These are phyloP conservation scores for Glaciozyma martinii DNA, from an alignment of 768 basidiomycete genomes.

Conservation along the genomic window DNA sequence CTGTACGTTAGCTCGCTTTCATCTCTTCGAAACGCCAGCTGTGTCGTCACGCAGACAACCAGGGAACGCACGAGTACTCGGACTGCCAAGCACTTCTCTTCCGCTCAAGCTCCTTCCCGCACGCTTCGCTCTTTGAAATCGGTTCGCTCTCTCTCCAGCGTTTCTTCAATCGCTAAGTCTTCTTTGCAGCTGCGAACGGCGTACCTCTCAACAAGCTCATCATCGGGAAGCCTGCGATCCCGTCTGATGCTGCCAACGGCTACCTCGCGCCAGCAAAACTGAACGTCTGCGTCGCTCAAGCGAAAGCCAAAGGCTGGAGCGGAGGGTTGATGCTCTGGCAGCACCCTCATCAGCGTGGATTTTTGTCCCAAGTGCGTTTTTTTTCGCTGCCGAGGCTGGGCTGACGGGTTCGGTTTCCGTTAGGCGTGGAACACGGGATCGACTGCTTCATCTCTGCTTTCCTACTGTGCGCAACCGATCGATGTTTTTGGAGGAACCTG, in stretches of 20 bases:
- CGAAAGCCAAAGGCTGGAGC: conserved; percentile 55
- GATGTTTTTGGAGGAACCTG: too few relatives aligned
- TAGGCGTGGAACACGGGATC: too few relatives aligned
- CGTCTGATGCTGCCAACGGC: conserved; percentile 49
- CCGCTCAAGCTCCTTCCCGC: conserved; percentile 37
- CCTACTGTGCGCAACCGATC: too few relatives aligned
- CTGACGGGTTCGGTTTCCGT: too few relatives aligned
- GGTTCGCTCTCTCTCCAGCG: conserved; percentile 19
- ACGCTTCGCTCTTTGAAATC: conserved; percentile 48
- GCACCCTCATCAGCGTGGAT: too few relatives aligned
- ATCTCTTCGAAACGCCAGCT: too few relatives aligned
- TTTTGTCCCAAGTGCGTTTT: too few relatives aligned
- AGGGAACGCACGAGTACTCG: conserved; percentile 24
- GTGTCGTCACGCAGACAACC: not conserved
- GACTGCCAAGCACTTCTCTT: conserved; percentile 31
- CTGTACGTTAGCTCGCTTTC: not conserved
- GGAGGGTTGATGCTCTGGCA: conserved; percentile 39
- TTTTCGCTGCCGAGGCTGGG: too few relatives aligned
- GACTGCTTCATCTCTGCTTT: too few relatives aligned
- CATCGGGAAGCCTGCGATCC: conserved; percentile 61
- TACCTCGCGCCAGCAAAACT: conserved; percentile 55
- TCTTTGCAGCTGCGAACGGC: conserved; percentile 43
- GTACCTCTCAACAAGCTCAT: conserved; percentile 58
- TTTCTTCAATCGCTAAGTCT: not conserved
- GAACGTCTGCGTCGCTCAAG: conserved; percentile 54